Percentiles rank a stretch among this genome's conserved stretches.
Conservation (phyloP, 306 rosid genomes). For the Aeschynomene evenia region DNA sequence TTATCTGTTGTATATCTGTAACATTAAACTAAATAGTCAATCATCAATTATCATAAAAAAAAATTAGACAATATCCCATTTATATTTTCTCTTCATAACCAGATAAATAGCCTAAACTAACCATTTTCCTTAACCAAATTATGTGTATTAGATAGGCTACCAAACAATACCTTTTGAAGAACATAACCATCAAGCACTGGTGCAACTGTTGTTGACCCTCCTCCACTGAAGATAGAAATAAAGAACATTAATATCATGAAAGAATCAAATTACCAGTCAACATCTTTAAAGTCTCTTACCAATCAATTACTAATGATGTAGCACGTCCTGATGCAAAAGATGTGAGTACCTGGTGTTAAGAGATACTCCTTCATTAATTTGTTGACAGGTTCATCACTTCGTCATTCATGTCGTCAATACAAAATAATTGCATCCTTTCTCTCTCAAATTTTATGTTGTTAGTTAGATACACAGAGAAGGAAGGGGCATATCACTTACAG, state of each 20-base stretch:
- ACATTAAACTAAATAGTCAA: neutral
- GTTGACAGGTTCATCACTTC: neutral
- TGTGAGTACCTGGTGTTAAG: conserved; percentile 66
- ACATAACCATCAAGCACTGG: conserved; percentile 99
- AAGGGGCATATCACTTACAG: conserved; percentile 44
- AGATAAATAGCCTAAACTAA: neutral
- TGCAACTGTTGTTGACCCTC: conserved; percentile 96
- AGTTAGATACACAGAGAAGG: conserved; percentile 24
- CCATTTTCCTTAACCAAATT: neutral
- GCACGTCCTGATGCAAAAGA: conserved; percentile 99
- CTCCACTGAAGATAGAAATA: conserved; percentile 62
- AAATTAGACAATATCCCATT: neutral
- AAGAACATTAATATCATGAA: neutral
- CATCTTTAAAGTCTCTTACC: conserved; percentile 50
- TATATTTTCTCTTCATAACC: neutral
- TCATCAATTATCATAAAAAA: conserved; percentile 10
- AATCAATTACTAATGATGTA: conserved; percentile 90
- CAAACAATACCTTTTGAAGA: conserved; percentile 71
- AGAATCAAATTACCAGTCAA: neutral
- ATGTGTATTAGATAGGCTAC: neutral
- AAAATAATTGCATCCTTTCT: neutral
- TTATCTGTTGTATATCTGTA: neutral
- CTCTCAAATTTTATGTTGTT: conserved; percentile 5
- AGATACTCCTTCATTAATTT: conserved; percentile 11
- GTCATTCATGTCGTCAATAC: neutral